Conservation (phyloP, 768 basidiomycete species). For the Kwoniella europaea region DNA sequence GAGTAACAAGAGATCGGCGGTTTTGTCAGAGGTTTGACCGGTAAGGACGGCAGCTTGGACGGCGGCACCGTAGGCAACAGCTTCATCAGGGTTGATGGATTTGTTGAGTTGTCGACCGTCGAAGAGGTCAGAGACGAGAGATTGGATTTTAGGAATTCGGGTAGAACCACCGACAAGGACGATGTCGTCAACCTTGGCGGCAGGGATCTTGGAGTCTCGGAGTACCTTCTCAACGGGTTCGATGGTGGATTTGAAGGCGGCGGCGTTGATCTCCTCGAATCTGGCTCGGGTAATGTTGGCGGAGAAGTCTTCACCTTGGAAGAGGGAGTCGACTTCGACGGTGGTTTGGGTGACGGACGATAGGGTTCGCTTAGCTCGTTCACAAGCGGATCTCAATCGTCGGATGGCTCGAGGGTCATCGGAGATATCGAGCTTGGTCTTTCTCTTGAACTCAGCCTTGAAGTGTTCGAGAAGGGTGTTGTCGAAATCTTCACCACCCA, state of each 20-base stretch:
- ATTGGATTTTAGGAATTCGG: slow-evolving; percentile 98
- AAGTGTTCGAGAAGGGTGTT: slow-evolving; percentile 97
- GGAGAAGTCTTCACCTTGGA: slow-evolving; percentile 95
- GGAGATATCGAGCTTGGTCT: slow-evolving; percentile 95
- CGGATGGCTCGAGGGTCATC: slow-evolving; percentile 96
- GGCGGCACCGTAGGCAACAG: slow-evolving; percentile 98
- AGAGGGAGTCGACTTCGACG: slow-evolving; percentile 98
- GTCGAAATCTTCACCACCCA: slow-evolving; percentile 99
- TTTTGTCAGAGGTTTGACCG: slow-evolving; percentile 98
- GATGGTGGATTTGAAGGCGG: slow-evolving; percentile 92
- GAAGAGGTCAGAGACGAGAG: slow-evolving; percentile 97
- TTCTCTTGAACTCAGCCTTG: slow-evolving; percentile 99
- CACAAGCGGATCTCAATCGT: slow-evolving; percentile 93
- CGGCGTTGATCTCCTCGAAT: slow-evolving; percentile 99
- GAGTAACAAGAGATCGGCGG: slow-evolving; percentile 95
- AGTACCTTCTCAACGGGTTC: slow-evolving; percentile 99
- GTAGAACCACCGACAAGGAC: slow-evolving; percentile 99
- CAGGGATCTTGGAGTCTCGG: slow-evolving; percentile 97
- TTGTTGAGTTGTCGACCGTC: slow-evolving; percentile 98
- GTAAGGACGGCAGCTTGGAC: slow-evolving; percentile 99
- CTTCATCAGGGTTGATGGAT: slow-evolving; percentile 99
- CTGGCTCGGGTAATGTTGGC: slow-evolving; percentile 99
- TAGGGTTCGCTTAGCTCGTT: slow-evolving; percentile 98
- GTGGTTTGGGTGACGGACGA: slow-evolving; percentile 99
- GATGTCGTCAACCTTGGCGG: slow-evolving; percentile 93